These are phyloP conservation scores for Yamadazyma atmosphaerica DNA, from an alignment of 1,139 yeast species.

Conservation along the genomic window DNA sequence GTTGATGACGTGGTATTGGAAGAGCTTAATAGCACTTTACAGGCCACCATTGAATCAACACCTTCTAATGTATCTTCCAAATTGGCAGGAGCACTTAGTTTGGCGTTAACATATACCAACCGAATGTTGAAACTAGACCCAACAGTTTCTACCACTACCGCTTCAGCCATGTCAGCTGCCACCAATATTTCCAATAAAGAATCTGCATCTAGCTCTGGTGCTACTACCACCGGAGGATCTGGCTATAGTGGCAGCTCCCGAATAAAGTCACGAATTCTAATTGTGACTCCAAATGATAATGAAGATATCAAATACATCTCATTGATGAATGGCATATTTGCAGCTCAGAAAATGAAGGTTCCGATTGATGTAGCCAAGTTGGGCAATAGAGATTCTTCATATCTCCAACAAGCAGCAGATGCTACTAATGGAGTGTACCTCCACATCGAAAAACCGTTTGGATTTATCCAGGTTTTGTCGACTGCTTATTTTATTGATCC, in stretches of 20 bases:
- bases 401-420: conserved; percentile 93
- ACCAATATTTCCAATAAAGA: conserved; percentile 26
- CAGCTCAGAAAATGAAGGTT: conserved; percentile 89
- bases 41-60: conserved; percentile 22
- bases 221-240: conserved; percentile 14
- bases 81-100: conserved; percentile 75
- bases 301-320: conserved; percentile 84
- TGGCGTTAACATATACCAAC: conserved; percentile 79
- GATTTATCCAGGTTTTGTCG: conserved; percentile 64
- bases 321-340: conserved; percentile 93
- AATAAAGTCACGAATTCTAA: conserved; percentile 69
- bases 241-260: conserved; percentile 28
- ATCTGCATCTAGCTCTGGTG: conserved; percentile 11
- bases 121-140: conserved; percentile 57
- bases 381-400: conserved; percentile 69
- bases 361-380: conserved; percentile 90
- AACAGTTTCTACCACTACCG: conserved; percentile 47
- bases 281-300: conserved; percentile 76
- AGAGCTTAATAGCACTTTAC: conserved; percentile 53
- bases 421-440: conserved; percentile 91
- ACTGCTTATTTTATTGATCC: conserved; percentile 86
- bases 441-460: conserved; percentile 70
- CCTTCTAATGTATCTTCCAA: conserved; percentile 34
- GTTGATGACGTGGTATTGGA: conserved; percentile 78
- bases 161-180: conserved; percentile 46